phyloP scores from a whole-genome alignment of 2,329 filamentous ascomycete genomes.

The Elsinoe batatas region DNA sequence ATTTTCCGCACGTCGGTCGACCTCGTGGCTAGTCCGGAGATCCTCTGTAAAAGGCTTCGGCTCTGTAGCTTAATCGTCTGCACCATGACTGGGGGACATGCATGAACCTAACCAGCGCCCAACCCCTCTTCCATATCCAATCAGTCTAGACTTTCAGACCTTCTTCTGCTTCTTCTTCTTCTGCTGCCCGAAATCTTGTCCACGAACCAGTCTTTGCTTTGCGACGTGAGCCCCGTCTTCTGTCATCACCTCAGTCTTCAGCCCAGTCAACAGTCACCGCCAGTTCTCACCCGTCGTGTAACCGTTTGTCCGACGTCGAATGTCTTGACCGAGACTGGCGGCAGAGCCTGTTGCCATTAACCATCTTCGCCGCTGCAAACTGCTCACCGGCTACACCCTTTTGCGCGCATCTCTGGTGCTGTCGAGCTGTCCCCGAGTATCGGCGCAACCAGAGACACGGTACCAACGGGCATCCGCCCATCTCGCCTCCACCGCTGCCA shows the following conservation, averaged over 20 bases:
- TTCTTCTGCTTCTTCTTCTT: background rate
- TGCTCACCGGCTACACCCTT: background rate
- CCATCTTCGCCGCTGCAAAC: slow-evolving; percentile 11
- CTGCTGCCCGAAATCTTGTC: background rate
- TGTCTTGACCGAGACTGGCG: background rate
- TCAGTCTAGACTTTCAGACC: background rate
- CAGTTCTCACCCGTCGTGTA: background rate
- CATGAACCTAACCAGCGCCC: slow-evolving; percentile 6
- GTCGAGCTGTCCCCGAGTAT: background rate
- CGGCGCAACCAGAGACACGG: slow-evolving; percentile 11
- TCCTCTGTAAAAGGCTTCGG: background rate
- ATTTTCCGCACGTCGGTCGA: background rate
- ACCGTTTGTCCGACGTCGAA: slow-evolving; percentile 2
- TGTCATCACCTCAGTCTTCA: background rate
- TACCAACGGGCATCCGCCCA: slow-evolving; percentile 12
- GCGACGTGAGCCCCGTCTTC: slow-evolving; percentile 1
- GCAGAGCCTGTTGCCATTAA: slow-evolving; percentile 5
- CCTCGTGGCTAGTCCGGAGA: slow-evolving; percentile 12
- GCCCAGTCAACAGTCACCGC: background rate
- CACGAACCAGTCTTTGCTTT: background rate
- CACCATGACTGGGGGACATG: slow-evolving; percentile 9
- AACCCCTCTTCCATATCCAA: background rate
- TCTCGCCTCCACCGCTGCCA: background rate
- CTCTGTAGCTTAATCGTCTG: background rate
- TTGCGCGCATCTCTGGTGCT: background rate